Evolutionary conservation across 2,329 filamentous ascomycete genomes (phyloP), one percentile per base, ranked within the genome.

Genomic region (Diaporthe humulicola): DNA sequence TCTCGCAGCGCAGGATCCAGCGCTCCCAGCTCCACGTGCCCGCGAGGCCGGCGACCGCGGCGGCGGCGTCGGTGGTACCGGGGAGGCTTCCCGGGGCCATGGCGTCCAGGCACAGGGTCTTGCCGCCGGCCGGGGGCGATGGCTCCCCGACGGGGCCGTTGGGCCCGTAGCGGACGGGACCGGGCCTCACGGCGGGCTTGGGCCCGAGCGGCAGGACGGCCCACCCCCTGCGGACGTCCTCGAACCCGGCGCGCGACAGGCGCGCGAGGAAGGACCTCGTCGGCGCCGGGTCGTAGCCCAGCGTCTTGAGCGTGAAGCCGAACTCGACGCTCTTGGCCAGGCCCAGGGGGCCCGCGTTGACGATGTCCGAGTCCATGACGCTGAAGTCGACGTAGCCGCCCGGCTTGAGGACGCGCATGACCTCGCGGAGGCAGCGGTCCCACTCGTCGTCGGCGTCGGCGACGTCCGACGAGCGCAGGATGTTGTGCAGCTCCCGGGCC

Each of bases 21-120:
- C 95, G 94, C 89, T 99, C 97, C 96, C 96, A 99, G 82, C 93
- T 92, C 92, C 95, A 97, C 36, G 93, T 93, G 6, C 95, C 97
- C 0, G 96, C 91, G 54, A 98, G 86, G 28, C 96, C 96, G 17
- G 94, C 93, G 77, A 98, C 87, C 79, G 90, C 92, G 2, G 94
- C 94, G 19, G 93, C 90, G 81, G 92, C 90, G 67, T 92, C 90
- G 0, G 93, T 95, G 79, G 90, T 93, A 10, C 94, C 94, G n/a
- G 84, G 83, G 0, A 91, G 87, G 79, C 90, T 93, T 9, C 93
- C 93, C 17, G 84, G 83, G 0, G 91, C 87, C 81, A 90, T 88
- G 25, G 92, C 92, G 76, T 94, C 92, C 78, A 91, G 87, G 77
- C 89, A 87, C 75, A 88, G 84, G 15, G 86, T 87, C 73, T 75